These are phyloP conservation scores for Botrytis deweyae DNA, from an alignment of 2,329 filamentous ascomycete genomes.

Conservation along the genomic window DNA sequence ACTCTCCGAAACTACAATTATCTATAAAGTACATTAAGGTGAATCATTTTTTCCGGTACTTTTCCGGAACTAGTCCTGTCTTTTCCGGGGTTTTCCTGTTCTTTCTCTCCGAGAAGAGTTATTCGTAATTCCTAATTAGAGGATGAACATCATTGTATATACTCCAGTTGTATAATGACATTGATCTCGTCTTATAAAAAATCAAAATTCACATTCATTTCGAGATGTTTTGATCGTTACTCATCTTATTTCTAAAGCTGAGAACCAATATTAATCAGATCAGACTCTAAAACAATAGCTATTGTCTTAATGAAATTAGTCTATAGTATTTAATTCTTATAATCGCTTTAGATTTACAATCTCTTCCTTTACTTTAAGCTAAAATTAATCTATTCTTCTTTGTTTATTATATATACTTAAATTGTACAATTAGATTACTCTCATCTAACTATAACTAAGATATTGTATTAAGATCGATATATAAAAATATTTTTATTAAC, in stretches of 20 bases:
- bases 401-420: no score
- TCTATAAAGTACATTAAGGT: neutral
- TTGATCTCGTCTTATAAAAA: neutral
- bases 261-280: no score
- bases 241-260: no score
- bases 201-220: no score
- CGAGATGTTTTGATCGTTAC: no score
- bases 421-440: no score
- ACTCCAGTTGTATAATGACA: neutral
- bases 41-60: neutral
- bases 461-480: neutral
- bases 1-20: neutral
- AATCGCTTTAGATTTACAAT: no score
- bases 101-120: neutral
- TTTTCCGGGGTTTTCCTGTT: neutral
- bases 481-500: accelerated
- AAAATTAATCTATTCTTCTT: no score
- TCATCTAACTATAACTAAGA: neutral
- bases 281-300: no score
- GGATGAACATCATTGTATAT: neutral
- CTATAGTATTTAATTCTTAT: no score
- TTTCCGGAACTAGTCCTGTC: neutral
- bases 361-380: no score
- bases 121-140: neutral
- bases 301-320: no score